These are phyloP conservation scores for Xylaria curta DNA, from an alignment of 495 filamentous ascomycete genomes.

Conservation along the genomic window DNA sequence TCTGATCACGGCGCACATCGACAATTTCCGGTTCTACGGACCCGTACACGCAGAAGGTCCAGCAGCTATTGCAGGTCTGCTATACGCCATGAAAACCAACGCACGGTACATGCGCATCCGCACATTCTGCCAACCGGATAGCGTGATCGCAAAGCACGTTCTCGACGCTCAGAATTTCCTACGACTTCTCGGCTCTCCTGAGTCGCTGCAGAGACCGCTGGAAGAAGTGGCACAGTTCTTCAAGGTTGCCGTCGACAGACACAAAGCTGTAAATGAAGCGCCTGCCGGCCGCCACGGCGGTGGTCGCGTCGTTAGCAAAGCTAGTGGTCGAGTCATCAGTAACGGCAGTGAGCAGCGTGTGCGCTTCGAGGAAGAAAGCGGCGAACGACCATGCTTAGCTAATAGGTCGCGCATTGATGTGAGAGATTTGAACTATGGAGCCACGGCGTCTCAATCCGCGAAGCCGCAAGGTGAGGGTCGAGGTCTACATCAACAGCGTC, in stretches of 20 bases:
- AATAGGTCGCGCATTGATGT: neutral
- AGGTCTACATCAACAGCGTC: neutral
- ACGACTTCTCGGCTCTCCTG: constrained; percentile 42
- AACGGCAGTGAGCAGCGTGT: constrained; percentile 17
- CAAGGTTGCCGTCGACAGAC: constrained; percentile 41
- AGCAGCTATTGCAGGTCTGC: constrained; percentile 38
- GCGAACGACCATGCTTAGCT: neutral
- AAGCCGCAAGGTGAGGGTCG: constrained; percentile 5
- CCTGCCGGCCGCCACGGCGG: neutral
- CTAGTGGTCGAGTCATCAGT: neutral
- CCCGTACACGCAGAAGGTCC: constrained; percentile 32
- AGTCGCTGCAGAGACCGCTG: constrained; percentile 43
- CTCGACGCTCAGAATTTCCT: constrained; percentile 48
- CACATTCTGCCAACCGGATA: constrained; percentile 55
- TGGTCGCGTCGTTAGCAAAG: neutral
- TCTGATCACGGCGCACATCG: constrained; percentile 45
- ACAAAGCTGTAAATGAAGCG: neutral
- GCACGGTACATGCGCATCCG: constrained; percentile 48
- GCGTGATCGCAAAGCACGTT: constrained; percentile 55
- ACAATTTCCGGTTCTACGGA: constrained; percentile 54
- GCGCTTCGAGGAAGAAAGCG: constrained; percentile 13
- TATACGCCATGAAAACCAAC: constrained; percentile 50
- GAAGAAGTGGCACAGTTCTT: constrained; percentile 48
- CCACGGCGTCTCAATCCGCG: neutral
- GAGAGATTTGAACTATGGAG: neutral